Base-by-base conservation (phyloP, 768 basidiomycete species). In the Mycena polygramma region DNA sequence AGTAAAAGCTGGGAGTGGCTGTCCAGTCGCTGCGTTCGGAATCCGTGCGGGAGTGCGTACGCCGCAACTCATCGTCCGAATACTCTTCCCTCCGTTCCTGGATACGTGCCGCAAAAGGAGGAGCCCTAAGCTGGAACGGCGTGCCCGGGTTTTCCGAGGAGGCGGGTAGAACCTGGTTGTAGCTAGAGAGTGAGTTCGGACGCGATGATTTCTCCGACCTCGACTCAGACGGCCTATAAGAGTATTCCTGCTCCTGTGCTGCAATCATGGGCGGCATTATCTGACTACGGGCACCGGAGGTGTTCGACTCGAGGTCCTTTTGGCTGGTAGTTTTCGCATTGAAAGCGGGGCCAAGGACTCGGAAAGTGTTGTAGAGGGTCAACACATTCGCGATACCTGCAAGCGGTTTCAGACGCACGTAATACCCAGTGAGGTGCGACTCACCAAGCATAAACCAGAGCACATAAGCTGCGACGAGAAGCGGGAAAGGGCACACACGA, bases 341-440 rank as follows among this genome's bases (percentile, higher is more conserved):
- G 73, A 90, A 85, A 26, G 86, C 86, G 30, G 87, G 87, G 11
- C 83, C 82, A 41, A 94, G 80, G 59, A 92, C 84, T 13, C 89
- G 87, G 76, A 92, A 87, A 13, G 90, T 92, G 75, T 91, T 92
- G 81, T 86, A 89, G 36, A 93, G 83, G n/a, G 94, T 81, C 11
- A 85, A 66, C 35, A 91, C 90, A 74, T 94, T 90, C 26, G 88
- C 87, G 35, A 90, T 73, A 51, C 91, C 93, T 94, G 57, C 30
- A 55, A 17, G 19, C 41, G 2, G 59, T 6, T 26, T 76, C 48
- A 77, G 63, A 57, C n/a, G 43, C 35, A n/a, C 8, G 15, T 24
- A 35, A 8, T 45, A 39, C 74, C 15, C 17, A 1, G 17, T 14
- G 5, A 46, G 24, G 35, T 63, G 41, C 13, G 35, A 77, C 87